phyloP scores from a whole-genome alignment of 805 yeast genomes.

The Saturnispora gosingensis region DNA sequence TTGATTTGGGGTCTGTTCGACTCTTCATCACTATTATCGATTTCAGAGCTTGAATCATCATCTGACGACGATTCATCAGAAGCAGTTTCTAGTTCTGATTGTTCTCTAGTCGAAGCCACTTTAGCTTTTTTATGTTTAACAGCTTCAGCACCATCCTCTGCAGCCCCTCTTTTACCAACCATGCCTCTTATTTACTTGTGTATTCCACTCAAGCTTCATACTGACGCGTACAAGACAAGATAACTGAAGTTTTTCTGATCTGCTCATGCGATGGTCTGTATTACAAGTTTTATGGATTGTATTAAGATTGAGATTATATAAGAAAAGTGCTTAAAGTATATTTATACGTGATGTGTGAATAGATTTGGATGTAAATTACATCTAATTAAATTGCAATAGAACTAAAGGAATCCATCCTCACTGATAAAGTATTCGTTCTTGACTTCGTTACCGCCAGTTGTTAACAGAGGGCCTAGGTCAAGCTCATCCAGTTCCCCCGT shows the following conservation, averaged over 20 bases:
- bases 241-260: background rate
- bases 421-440: slow-evolving; percentile 3
- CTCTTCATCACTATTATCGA: slow-evolving; percentile 8
- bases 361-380: no score
- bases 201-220: background rate
- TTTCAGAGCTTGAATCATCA: slow-evolving; percentile 3
- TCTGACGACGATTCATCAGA: background rate
- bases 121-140: background rate
- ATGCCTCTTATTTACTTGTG: background rate
- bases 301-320: background rate
- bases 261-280: background rate
- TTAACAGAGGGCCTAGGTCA: slow-evolving; percentile 2
- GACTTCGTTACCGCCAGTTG: background rate
- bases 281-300: background rate
- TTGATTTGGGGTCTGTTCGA: slow-evolving; percentile 14
- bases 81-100: background rate
- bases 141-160: background rate
- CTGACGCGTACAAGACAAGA: background rate
- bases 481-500: slow-evolving; percentile 4
- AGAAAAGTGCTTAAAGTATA: background rate
- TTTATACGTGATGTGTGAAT: background rate
- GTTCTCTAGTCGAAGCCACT: background rate
- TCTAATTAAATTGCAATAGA: no score
- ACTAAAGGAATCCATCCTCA: slow-evolving; percentile 4
- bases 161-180: background rate